These are phyloP conservation scores for Nicotiana sylvestris DNA, from an alignment of 257 asterid species.

Conservation along the genomic window DNA sequence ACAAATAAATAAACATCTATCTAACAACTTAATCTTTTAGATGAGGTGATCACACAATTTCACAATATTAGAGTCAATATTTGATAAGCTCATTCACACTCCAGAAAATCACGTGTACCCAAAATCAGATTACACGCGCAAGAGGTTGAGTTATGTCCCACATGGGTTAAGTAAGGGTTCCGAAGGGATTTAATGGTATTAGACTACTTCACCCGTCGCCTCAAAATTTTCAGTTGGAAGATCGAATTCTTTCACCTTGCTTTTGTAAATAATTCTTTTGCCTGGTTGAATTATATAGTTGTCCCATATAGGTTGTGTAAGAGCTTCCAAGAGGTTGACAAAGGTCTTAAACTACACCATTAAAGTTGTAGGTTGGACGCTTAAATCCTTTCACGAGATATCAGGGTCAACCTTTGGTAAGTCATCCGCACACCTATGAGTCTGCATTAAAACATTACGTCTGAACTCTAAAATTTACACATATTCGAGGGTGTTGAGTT, in stretches of 20 bases:
- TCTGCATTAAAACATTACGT: neutral
- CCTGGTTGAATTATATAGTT: neutral
- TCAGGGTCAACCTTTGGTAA: neutral
- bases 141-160: neutral
- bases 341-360: neutral
- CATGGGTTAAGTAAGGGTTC: neutral
- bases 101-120: neutral
- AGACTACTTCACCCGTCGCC: neutral
- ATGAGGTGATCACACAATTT: neutral
- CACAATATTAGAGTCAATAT: neutral
- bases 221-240: neutral
- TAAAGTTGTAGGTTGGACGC: neutral
- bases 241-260: neutral
- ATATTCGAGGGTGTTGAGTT: neutral
- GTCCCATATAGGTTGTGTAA: neutral
- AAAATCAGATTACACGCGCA: neutral
- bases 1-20: neutral
- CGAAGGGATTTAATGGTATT: neutral
- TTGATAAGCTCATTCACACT: neutral
- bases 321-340: neutral
- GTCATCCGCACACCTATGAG: neutral
- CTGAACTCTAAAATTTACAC: neutral
- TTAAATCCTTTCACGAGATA: neutral
- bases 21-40: neutral
- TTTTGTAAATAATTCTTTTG: neutral